Evolutionary conservation across 192 early-diverging fungal species (phyloP), one percentile per base, ranked within the genome.

Genomic region (Coemansia furcata): DNA sequence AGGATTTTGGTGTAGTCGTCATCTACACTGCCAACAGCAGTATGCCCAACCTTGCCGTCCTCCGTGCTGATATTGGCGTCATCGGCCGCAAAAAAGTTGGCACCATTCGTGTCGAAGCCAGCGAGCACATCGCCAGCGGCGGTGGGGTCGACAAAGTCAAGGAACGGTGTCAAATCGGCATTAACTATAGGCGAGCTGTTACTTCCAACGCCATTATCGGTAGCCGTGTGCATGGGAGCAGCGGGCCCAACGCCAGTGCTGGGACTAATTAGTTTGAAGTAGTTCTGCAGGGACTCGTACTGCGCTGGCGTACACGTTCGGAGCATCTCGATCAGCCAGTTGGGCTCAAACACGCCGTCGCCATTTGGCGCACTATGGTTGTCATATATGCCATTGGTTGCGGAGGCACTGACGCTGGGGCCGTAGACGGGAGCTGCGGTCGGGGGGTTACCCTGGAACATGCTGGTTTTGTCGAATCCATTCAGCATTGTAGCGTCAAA

Each of bases 111-210:
- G 42, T 42, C 52, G 9, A 58, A 26, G n/a, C 54, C 60, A 54
- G 61, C 60, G n/a, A 60, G 58, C 11, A 35, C 58, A 33, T 38
- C 35, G 29, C 33, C 36, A 12, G 17, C 26, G 30, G 57, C 72
- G 17, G 62, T 65, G 12, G 72, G 66, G 32, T 75, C 78, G 17
- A 72, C 73, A 80, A 80, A 80, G 59, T 80, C 69, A 9, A 74
- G 66, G 23, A 74, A 80, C 36, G 78, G 78, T 29, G 78, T 72
- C 23, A 58, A 21, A 7, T 50, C 39, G 10, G 47, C 58, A 60
- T 60, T 60, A 19, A 11, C 33, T 3, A 39, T 12, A 12, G 58
- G 58, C 36, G 58, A 60, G 19, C 19, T 38, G 21, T 60, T 17
- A 19, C 21, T 9, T 12, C n/a, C 21, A 23, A 12, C 19, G 35